phyloP scores from a whole-genome alignment of 495 filamentous ascomycete species.

The Xanthoparmelia taractica region DNA sequence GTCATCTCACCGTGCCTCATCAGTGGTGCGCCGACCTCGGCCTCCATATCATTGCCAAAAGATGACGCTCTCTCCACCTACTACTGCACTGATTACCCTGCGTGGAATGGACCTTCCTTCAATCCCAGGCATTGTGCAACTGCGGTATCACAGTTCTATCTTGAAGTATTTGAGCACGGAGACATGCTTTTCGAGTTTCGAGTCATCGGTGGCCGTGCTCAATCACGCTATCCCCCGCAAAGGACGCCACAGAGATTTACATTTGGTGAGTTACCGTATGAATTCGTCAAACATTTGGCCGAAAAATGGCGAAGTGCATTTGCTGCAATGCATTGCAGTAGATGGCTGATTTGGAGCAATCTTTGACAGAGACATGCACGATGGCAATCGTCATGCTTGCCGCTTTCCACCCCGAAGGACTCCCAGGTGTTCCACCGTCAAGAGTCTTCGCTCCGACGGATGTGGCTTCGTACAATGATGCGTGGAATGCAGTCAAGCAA shows the following conservation, averaged over 20 bases:
- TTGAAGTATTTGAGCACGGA: neutral
- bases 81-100: neutral
- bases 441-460: neutral
- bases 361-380: constrained; percentile 10
- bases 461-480: constrained; percentile 1
- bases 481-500: neutral
- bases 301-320: neutral
- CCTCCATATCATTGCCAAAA: neutral
- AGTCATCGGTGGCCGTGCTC: neutral
- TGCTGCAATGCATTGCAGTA: neutral
- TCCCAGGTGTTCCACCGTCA: neutral
- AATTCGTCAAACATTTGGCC: neutral
- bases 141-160: neutral
- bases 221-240: neutral
- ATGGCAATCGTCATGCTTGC: constrained; percentile 7
- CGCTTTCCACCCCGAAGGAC: neutral
- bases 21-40: neutral
- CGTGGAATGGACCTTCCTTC: neutral
- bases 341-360: neutral
- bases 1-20: neutral
- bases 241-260: constrained; percentile 2
- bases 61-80: neutral
- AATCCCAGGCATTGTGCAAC: neutral
- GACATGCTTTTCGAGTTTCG: neutral
- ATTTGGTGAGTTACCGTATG: neutral